These are phyloP conservation scores for Lunularia cruciata DNA, from an alignment of 225 moss, liverwort and hornwort genomes.

Conservation along the genomic window DNA sequence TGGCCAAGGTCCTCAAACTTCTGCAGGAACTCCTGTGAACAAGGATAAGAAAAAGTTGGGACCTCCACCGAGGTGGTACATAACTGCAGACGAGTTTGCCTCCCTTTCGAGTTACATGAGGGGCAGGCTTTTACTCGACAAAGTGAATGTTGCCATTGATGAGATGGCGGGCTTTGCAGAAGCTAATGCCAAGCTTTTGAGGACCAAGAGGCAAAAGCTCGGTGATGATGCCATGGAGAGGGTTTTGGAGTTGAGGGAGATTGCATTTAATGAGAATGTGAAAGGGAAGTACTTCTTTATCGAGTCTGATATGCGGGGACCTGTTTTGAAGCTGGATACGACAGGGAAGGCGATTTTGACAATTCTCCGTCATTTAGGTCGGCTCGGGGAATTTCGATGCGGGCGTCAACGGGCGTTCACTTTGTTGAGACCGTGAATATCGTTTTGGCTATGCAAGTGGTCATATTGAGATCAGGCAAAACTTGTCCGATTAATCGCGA, in stretches of 20 bases:
- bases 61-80: conserved; percentile 73
- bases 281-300: conserved; percentile 85
- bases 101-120: conserved; percentile 95
- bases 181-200: conserved; percentile 69
- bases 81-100: conserved; percentile 72
- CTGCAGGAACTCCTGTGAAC: not conserved
- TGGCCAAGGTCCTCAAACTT: not conserved
- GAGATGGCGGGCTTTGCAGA: conserved; percentile 89
- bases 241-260: conserved; percentile 84
- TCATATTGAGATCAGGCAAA: not conserved
- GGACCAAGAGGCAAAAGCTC: conserved; percentile 79
- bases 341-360: conserved; percentile 92
- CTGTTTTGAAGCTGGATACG: conserved; percentile 77
- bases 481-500: not conserved
- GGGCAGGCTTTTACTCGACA: conserved; percentile 87
- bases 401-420: conserved; percentile 74
- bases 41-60: conserved; percentile 70
- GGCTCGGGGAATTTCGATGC: conserved; percentile 67
- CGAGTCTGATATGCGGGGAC: conserved; percentile 83
- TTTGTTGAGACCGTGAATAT: conserved; percentile 49
- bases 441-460: not conserved
- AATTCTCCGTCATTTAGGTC: conserved; percentile 87
- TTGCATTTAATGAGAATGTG: conserved; percentile 63
- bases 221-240: conserved; percentile 71
- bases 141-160: conserved; percentile 72